Base-by-base conservation (phyloP, 2,329 filamentous ascomycete genomes). In the Seiridium unicorne region DNA sequence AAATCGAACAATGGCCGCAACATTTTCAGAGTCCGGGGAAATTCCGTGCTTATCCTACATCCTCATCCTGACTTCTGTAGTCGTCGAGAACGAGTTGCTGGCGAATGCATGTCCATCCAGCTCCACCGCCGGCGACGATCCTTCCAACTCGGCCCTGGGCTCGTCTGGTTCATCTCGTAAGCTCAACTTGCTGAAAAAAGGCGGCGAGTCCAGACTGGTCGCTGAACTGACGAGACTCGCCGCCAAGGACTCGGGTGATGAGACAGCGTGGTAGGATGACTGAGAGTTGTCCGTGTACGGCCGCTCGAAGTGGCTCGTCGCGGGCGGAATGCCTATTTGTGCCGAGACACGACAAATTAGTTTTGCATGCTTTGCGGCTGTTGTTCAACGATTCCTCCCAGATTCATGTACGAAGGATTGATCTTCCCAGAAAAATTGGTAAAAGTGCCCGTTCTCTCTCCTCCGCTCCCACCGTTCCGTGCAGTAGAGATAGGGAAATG, bases 221-320 rank as follows among this genome's bases (percentile, higher is more conserved):
- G 57, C 31, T 13, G 47, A 38, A 40, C 57, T 59, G 35, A 59
- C 57, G 11, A 59, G 38, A 9, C 46, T 44, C 18, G 38, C 47
- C 10, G 47, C 47, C 26, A 59, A 26, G 10, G 57, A 54, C n/a
- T 59, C 47, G n/a, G 57, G 57, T 40, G 57, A 53, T 3, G 49
- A 53, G 31, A 54, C 55, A 31, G 42, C 31, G 3, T 47, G 44
- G 5, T 18, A 35, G 6, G 46, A 9, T 46, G 46, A 51, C 13
- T 31, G 36, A 4, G 46, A 51, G 44, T 26, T 42, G 44, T 34
- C 44, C 34, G 55, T 58, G 55, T 44, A 51, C 55, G 49, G 55
- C 44, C 46, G 49, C 44, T 58, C 55, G n/a, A 58, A 13, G 10
- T 40, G n/a, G 44, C 26, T 31, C 6, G 32, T 18, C 18, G 55